These are phyloP conservation scores for Fusarium hainanense DNA, from an alignment of 2,329 filamentous ascomycete genomes.

Conservation along the genomic window DNA sequence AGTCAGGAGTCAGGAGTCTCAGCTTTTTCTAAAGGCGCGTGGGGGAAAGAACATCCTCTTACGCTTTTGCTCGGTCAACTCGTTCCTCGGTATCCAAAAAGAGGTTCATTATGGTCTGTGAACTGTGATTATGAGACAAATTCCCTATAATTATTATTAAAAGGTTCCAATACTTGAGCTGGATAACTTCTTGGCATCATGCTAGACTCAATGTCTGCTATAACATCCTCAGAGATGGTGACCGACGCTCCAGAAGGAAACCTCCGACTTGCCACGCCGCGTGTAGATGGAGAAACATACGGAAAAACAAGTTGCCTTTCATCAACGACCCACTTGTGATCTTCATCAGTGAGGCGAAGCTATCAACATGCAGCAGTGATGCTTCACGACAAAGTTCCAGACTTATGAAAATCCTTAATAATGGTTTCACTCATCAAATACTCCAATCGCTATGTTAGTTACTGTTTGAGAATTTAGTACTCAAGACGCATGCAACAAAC, in stretches of 20 bases:
- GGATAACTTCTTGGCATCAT: constrained; percentile 1
- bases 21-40: not conserved
- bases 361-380: not conserved
- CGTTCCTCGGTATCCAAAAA: constrained; percentile 12
- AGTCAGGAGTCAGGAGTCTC: not conserved
- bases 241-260: not conserved
- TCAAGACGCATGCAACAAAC: not conserved
- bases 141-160: not conserved
- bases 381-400: not conserved
- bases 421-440: too few species aligned
- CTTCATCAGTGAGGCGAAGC: constrained; percentile 1
- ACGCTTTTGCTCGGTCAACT: not conserved
- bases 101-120: not conserved
- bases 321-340: constrained; percentile 1
- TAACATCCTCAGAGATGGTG: not conserved
- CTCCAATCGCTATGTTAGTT: not conserved
- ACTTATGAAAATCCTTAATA: not conserved
- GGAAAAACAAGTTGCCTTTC: not conserved
- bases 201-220: not conserved
- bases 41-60: not conserved
- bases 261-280: not conserved
- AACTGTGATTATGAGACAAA: not conserved
- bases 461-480: not conserved
- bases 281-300: not conserved
- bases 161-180: not conserved